Conservation (phyloP, 306 rosid genomes). For the Ceratonia siliqua region DNA sequence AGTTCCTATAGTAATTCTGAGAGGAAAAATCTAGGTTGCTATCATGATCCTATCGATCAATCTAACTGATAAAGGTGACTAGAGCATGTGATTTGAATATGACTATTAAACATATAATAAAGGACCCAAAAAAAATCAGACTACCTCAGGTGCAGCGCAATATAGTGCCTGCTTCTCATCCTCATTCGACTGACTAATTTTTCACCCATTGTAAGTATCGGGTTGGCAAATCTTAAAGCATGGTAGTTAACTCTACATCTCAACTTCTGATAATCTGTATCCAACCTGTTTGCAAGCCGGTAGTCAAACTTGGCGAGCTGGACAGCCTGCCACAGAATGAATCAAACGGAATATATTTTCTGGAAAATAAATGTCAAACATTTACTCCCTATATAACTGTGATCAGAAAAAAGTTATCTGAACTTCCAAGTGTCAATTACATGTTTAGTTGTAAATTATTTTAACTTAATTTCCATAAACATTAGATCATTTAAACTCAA, state of each 20-base stretch:
- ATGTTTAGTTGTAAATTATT: not conserved
- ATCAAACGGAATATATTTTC: conserved; percentile 38
- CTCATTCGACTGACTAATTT: conserved; percentile 76
- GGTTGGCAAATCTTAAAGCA: conserved; percentile 76
- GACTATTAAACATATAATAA: conserved; percentile 20
- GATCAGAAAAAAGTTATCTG: not conserved
- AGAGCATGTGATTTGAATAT: conserved; percentile 14
- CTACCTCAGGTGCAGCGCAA: conserved; percentile 92
- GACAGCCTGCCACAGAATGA: conserved; percentile 72
- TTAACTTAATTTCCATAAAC: not conserved
- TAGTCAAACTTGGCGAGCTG: conserved; percentile 95
- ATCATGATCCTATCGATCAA: conserved; percentile 11
- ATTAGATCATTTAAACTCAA: not conserved
- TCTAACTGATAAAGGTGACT: conserved; percentile 8
- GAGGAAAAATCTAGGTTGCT: too few species aligned
- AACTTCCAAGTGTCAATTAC: conserved; percentile 4
- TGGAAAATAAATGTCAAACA: conserved; percentile 31
- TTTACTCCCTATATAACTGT: conserved; percentile 22
- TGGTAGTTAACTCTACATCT: conserved; percentile 97
- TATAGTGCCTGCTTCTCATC: conserved; percentile 79
- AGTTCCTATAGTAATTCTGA: too few species aligned
- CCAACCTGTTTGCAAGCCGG: conserved; percentile 95
- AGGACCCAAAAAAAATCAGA: conserved; percentile 30
- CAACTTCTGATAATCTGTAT: conserved; percentile 83
- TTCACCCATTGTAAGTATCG: conserved; percentile 76